Evolutionary conservation across 345 rosid genomes (phyloP), one percentile per base, ranked within the genome.

Genomic region (Populus euphratica): DNA sequence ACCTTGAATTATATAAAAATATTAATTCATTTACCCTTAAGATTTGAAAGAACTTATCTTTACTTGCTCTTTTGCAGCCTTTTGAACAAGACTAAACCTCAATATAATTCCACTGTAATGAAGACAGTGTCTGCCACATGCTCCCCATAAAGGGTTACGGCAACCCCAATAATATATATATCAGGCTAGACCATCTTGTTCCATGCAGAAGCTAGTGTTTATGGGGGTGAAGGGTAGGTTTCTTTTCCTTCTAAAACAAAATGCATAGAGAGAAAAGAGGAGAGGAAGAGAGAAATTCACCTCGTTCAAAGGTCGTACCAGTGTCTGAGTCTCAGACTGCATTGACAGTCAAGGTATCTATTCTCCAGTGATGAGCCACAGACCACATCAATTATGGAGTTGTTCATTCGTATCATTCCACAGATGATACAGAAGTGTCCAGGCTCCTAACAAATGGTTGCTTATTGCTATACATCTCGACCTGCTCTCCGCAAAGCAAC

Each of bases 51-150:
- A 35, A 59, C 31, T 36, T 38, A 18, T 43, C 64, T 36, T 41
- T 33, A 29, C 31, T 66, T n/a, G 38, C 36, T 65, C 59, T 13
- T 80, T 78, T 64, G 80, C 81, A 81, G 74, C 78, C 70, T 73
- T 64, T 76, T 68, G 73, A 66, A 38, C 61, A 47, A 36, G 81
- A 83, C 77, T 62, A 64, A 78, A 66, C 70, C 75, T 44, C 73
- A 74, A 54, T 8, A 47, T 61, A 67, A 59, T 2, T 59, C 44
- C 25, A 23, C 14, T 35, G 68, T 17, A 72, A 70, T 7, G 27
- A 68, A 59, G 84, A 78, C 82, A 52, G 47, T 41, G 67, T 79
- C 76, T 35, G 74, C 70, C 70, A 73, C 41, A 31, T 68, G 79
- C n/a, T 70, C 79, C 74, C 71, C 35, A 4, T 71, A 62, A 69